Base-by-base conservation (phyloP, 2,329 filamentous ascomycete genomes). In the Diplodia seriata region DNA sequence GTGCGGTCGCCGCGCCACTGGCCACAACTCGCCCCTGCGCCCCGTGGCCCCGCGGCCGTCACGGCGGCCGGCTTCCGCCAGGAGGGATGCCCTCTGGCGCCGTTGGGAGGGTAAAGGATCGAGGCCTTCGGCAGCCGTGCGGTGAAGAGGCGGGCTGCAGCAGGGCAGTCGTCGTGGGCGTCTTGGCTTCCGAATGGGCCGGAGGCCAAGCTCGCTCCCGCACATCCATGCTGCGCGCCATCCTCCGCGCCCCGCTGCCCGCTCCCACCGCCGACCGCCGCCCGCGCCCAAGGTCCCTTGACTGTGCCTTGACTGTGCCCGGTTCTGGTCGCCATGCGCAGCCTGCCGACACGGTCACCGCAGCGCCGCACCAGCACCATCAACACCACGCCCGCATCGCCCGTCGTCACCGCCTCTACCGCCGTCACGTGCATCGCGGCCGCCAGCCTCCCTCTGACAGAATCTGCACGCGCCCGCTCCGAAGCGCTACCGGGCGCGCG, bases 401-500 rank as follows among this genome's bases (percentile, higher is more conserved):
- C 31, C 43, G 14, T 20, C 18, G 8, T 23, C 26, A 23, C 29
- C 29, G 38, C 38, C 47, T 29, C 38, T 8, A 5, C 43, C 47
- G 14, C 50, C 18, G 38, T 36, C 33, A 29, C 63, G 55, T 33
- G 53, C 51, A 38, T 33, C 31, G 26, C 43, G 15, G 49, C 26
- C 54, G 36, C 36, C 36, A 38, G 43, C 43, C 43, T n/a, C 43
- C 43, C 43, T 47, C 43, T 47, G 43, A 47, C 43, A 54, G 47
- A 31, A 54, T 54, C 66, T 67, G 66, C 66, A 67, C 49, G 55
- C 66, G n/a, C 47, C 66, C 66, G 66, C 49, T 67, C 55, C 66
- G 47, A 55, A 40, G 50, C 53, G 64, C 40, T 57, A 66, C 64
- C 51, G 36, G 62, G 49, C 62, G 36, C 50, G 50, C 62, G 62